Conservation (phyloP, 495 filamentous ascomycete species). For the Aspergillus biplanus region DNA sequence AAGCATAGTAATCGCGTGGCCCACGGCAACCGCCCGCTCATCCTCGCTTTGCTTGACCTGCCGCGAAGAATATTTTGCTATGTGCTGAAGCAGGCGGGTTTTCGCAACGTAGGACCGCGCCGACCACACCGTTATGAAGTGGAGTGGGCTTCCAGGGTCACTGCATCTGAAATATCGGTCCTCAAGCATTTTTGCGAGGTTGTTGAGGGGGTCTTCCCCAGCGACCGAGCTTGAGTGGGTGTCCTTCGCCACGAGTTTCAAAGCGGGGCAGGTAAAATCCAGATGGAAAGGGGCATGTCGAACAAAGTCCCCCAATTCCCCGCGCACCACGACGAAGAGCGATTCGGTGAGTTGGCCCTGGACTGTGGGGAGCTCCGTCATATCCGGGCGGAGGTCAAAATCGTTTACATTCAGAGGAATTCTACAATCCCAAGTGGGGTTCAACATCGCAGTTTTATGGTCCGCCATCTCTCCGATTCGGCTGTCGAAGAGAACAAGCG, state of each 20-base stretch:
- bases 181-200: constrained; percentile 49
- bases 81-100: constrained; percentile 49
- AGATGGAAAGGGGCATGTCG: constrained; percentile 52
- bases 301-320: constrained; percentile 51
- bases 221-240: constrained; percentile 17
- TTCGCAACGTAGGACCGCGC: constrained; percentile 49
- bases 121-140: constrained; percentile 58
- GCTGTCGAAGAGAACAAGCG: constrained; percentile 53
- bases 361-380: constrained; percentile 44
- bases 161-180: constrained; percentile 52
- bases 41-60: constrained; percentile 30
- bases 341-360: constrained; percentile 50
- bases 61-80: constrained; percentile 33
- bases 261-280: constrained; percentile 51
- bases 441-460: constrained; percentile 37
- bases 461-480: constrained; percentile 53
- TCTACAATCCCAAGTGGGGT: constrained; percentile 60
- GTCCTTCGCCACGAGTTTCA: constrained; percentile 44
- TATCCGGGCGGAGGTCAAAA: constrained; percentile 54
- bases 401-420: constrained; percentile 60
- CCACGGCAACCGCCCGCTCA: constrained; percentile 41
- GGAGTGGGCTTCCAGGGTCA: constrained; percentile 52
- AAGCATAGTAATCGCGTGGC: constrained; percentile 47
- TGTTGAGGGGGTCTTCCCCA: constrained; percentile 34
- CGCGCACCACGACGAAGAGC: constrained; percentile 53